Evolutionary conservation across 306 rosid species (phyloP).

Genomic region (Vachellia collinsii): DNA sequence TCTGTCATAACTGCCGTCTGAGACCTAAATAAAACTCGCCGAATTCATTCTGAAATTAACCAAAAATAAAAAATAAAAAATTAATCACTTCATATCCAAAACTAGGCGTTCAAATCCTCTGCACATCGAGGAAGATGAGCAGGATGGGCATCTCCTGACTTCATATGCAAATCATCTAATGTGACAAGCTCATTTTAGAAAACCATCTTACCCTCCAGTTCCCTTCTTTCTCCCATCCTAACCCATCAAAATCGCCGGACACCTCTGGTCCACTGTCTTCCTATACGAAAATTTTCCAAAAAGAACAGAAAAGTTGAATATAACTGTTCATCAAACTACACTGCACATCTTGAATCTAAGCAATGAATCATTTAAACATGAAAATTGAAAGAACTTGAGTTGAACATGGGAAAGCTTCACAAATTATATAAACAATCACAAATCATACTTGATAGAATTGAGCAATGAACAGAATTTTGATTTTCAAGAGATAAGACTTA

Average conservation of each 20-base stretch:
- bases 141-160: background rate
- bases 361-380: background rate
- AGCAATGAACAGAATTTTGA: background rate
- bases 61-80: no score
- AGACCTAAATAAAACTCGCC: background rate
- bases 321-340: background rate
- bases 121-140: background rate
- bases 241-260: background rate
- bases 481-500: background rate
- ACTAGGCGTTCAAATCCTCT: background rate
- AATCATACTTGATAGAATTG: background rate
- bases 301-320: background rate
- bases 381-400: background rate
- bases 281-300: background rate
- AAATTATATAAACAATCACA: no score
- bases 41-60: background rate
- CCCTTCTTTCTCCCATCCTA: no score
- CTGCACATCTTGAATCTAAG: background rate
- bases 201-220: no score
- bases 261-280: background rate
- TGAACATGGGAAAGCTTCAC: background rate
- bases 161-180: background rate
- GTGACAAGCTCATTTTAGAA: background rate
- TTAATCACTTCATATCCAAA: background rate
- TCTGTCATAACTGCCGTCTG: background rate